Evolutionary conservation across 805 yeast genomes (phyloP), one percentile per base, ranked within the genome.

Genomic region (Pichia paraexigua): DNA sequence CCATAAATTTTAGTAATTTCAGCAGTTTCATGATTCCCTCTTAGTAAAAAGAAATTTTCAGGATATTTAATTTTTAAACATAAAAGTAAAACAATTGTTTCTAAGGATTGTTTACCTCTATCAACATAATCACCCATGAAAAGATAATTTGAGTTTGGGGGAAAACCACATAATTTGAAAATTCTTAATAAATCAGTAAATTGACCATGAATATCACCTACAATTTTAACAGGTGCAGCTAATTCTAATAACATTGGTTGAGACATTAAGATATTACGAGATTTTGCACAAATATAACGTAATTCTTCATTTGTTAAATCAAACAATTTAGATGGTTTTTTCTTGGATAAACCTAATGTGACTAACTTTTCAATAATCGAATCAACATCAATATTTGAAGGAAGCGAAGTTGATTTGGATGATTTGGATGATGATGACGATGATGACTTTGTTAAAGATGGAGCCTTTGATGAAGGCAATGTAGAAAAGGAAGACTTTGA

Each of bases 181-280:
- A 79, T 77, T 49, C 84, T 63, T 41, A 78, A 62, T 56, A 79
- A 69, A 62, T 79, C 84, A 56, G 70, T 67, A 58, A 74, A 79
- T 58, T 79, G 84, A 3, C 84, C 95, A 67, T 87, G 94, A 50
- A 87, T 83, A 68, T 88, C 90, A 43, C 94, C 94, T 8, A 86
- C 92, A 53, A 87, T 79, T 64, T 87, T 87, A 4, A 86, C 92
- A 0, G 94, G 91, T 0, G 94, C 85, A 2, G 85, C 81, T 54
- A 84, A 67, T 57, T 81, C 79, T 53, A 84, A 69, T 48, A 84
- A 63, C 35, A 83, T 75, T 10, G 91, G 90, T 59, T 84, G 91
- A 11, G 68, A 71, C 63, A 83, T 61, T 50, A 84, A 82, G 18
- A 83, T 71, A 46, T 80, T 77, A 52, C 88, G 70, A 6, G 86